Evolutionary conservation across 164 flowering plant species (phyloP).

Genomic region (Pachysandra terminalis): DNA sequence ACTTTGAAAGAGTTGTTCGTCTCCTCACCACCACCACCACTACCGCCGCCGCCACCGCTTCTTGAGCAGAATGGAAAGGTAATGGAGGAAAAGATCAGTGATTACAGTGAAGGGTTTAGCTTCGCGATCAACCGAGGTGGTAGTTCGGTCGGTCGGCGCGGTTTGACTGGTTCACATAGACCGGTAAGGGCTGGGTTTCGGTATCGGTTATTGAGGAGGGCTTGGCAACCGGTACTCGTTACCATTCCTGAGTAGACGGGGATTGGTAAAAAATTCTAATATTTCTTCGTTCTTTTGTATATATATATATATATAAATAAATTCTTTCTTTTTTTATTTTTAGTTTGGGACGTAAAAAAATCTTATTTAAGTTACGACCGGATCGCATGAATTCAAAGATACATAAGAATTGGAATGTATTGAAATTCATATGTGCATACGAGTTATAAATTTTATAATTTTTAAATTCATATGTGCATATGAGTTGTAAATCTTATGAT

Average conservation of each 20-base stretch:
- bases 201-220: constrained; percentile 56
- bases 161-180: constrained; percentile 23
- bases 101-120: not conserved
- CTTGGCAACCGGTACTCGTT: constrained; percentile 79
- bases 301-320: no score
- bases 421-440: no score
- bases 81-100: constrained; percentile 11
- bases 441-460: no score
- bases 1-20: constrained; percentile 77
- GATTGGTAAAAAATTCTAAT: no score
- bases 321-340: no score
- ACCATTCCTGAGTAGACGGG: constrained; percentile 33
- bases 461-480: no score
- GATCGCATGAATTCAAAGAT: no score
- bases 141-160: constrained; percentile 6
- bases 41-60: constrained; percentile 51
- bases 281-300: no score
- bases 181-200: constrained; percentile 50
- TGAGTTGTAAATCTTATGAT: no score
- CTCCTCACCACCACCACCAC: constrained; percentile 55
- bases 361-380: no score
- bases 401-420: no score
- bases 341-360: no score
- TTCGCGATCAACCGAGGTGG: not conserved
- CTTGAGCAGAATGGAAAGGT: constrained; percentile 11